A percentile compares a stretch with the other conserved stretches of the same genome.
phyloP scores from a whole-genome alignment of 2,329 filamentous ascomycete genomes.

The Xylaria hypoxylon region DNA sequence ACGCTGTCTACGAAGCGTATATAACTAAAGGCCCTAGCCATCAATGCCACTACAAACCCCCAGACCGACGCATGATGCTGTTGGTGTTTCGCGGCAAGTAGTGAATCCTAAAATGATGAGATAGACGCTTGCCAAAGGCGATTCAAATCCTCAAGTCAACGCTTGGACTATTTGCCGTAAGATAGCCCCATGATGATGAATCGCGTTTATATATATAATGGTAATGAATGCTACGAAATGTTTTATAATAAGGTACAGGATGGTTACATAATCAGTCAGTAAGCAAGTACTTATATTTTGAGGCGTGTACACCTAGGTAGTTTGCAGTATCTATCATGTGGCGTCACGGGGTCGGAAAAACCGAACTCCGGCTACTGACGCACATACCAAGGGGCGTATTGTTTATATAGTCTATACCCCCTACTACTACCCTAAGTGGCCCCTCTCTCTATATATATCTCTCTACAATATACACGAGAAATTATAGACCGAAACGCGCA shows the following conservation, averaged over 20 bases:
- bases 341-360: neutral
- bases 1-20: no score
- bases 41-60: neutral
- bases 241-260: neutral
- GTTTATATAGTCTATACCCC: neutral
- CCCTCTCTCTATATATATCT: neutral
- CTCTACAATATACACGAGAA: neutral
- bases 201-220: neutral
- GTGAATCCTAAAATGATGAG: neutral
- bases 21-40: neutral
- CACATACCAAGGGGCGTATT: neutral
- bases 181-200: no score
- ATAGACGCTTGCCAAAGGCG: neutral
- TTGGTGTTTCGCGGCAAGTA: neutral
- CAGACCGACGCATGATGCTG: neutral
- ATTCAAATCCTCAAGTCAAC: neutral
- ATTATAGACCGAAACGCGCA: constrained; percentile 4
- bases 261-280: neutral
- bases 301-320: no score
- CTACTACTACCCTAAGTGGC: no score
- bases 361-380: neutral
- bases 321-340: neutral
- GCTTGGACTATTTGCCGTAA: no score
- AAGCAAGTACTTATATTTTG: no score
- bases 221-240: neutral